phyloP scores from a whole-genome alignment of 1,284 basidiomycete genomes.

The Pseudozyma sp. region DNA sequence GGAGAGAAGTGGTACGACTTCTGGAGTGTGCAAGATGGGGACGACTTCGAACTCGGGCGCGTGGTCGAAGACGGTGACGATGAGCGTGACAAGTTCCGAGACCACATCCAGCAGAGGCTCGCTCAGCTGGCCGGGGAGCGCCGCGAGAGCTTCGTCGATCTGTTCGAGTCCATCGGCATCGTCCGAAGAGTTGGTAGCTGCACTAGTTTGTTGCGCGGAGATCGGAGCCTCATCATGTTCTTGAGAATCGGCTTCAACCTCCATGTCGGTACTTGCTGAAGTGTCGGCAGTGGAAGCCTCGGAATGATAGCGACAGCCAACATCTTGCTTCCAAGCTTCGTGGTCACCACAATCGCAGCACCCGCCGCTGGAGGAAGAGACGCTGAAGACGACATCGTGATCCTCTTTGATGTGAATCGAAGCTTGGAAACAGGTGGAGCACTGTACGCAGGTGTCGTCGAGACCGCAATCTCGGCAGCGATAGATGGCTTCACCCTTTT shows the following conservation, averaged over 20 bases:
- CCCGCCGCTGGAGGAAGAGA: slow-evolving; percentile 61
- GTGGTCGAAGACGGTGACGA: slow-evolving; percentile 85
- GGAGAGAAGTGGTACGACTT: slow-evolving; percentile 77
- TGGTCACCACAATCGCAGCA: slow-evolving; percentile 69
- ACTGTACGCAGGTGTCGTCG: slow-evolving; percentile 68
- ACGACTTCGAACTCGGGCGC: slow-evolving; percentile 81
- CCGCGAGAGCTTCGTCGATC: slow-evolving; percentile 29
- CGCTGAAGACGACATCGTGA: slow-evolving; percentile 67
- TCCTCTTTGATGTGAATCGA: slow-evolving; percentile 59
- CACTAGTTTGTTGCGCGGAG: neutral
- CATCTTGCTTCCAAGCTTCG: slow-evolving; percentile 65
- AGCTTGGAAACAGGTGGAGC: slow-evolving; percentile 65
- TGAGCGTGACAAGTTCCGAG: slow-evolving; percentile 82
- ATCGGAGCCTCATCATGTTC: neutral
- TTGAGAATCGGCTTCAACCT: slow-evolving; percentile 33
- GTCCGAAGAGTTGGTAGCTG: neutral
- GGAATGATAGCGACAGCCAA: slow-evolving; percentile 64
- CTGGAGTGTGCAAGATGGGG: slow-evolving; percentile 71
- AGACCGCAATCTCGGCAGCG: slow-evolving; percentile 67
- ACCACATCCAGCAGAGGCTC: slow-evolving; percentile 80
- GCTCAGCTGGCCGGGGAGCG: slow-evolving; percentile 73
- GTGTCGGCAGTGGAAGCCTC: slow-evolving; percentile 10
- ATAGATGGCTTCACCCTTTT: slow-evolving; percentile 69
- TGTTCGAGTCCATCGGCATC: slow-evolving; percentile 35
- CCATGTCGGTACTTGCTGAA: slow-evolving; percentile 25